Base-by-base conservation (phyloP, 805 yeast genomes). In the Kluyveromyces siamensis region DNA sequence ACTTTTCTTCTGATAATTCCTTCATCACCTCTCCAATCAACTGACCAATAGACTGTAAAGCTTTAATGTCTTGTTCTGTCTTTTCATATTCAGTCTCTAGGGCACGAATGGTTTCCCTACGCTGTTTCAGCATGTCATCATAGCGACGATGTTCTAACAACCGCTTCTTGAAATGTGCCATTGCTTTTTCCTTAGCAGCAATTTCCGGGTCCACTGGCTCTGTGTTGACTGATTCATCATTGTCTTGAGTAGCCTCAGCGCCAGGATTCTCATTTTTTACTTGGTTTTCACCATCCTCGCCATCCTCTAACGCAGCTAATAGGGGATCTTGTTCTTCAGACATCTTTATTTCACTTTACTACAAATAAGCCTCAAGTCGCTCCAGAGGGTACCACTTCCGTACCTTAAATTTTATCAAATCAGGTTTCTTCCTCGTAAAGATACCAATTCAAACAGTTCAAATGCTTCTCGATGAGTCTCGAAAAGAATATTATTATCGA, bases 51-150 rank as follows among this genome's bases (percentile, higher is more conserved):
- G 95, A 84, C 69, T 93, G 99, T 55, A 93, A 75, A 16, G 98
- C 98, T 70, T 89, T 91, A 67, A 93, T 93, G 61, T 93, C 99
- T 57, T 89, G 87, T 66, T 93, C 99, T 1, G 99, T 91, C 73
- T 88, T 89, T 50, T 85, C 91, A 67, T 81, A 93, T 53, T 82
- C 83, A 58, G 80, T 81, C 55, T 89, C 96, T 55, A 89, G 70
- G 57, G 79, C 95, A 66, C 89, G 82, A 72, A 93, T 86, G 54
- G 83, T 79, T 61, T 86, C 70, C 56, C 99, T 79, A 52, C 90
- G 74, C 40, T 83, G 88, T 66, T 88, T 91, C 60, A 93, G 75
- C 60, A 88, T 81, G 41, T 95, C 87, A 63, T 91, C 97, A 87
- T 95, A 88, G 61, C 88, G 87, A 63, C 96, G 80, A 69, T 93